Base-by-base conservation (phyloP, 352 stramenopile genomes). In the Globisporangium emineosum region DNA sequence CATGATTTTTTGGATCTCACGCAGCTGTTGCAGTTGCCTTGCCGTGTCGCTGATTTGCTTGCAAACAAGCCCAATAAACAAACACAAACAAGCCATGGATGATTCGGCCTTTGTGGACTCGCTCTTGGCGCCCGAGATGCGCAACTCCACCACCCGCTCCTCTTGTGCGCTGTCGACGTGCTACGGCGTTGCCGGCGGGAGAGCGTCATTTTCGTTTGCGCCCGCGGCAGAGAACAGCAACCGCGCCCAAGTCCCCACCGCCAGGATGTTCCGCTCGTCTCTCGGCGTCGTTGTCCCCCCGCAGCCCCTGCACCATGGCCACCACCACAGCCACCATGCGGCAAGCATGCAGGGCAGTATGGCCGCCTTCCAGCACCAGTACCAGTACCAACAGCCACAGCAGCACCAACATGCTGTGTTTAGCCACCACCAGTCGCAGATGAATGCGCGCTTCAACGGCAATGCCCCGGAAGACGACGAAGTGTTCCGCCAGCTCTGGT, bases 191-290 rank as follows among this genome's bases (percentile, higher is more conserved):
- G 33, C 10, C 29, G 40, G 45, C 51, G 59, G 59, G 27, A 65
- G 59, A 65, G 61, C 61, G 17, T 37, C 47, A 59, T 32, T 60
- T 66, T 60, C 50, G 37, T 66, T 60, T 50, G 33, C 60, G 49
- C 51, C 15, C 21, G 61, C 60, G 59, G 59, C 59, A 65, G 59
- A 65, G 59, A 52, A 59, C 47, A 35, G 10, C 40, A 21, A 15
- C 40, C 21, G 17, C 17, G 17, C 40, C 17, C 40, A 47, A 47
- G 17, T 47, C 23, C 9, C 12, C 29, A 63, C 27, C n/a, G n/a
- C n/a, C n/a, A n/a, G n/a, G 50, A 65, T 65, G 60, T 65, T 65
- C 50, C 60, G 60, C 60, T 58, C 60, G 15, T 49, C 60, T 17
- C 60, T 60, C 13, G 27, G 33, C 4, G 47, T 56, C 30, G 57